Base-by-base conservation (phyloP, 78 protist genomes). In the Polysphondylium violaceum region DNA sequence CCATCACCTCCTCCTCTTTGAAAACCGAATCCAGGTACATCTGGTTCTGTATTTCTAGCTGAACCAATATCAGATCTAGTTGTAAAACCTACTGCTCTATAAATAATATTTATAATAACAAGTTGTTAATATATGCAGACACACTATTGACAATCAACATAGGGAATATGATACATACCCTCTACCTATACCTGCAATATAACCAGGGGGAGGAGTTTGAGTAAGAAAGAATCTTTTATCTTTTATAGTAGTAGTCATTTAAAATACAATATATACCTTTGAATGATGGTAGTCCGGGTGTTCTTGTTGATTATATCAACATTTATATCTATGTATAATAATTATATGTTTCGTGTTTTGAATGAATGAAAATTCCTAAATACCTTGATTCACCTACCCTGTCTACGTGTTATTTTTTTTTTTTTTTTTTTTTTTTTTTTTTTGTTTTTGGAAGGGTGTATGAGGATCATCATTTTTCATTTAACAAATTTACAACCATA, bases 21-120 rank as follows among this genome's bases (percentile, higher is more conserved):
- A 51, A 53, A 60, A 33, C 64, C 64, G 59, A 69, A 69, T 25
- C 91, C 91, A 11, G 79, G 79, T 58, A 71, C 67, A 55, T 40
- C 78, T 23, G 87, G 51, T 12, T 60, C 76, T 67, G 87, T 60
- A 25, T 76, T 63, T 23, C 93, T 76, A 19, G 95, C 96, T 0
- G 95, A 76, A 17, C 99, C 99, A 43, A 97, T 96, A 44, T 97
- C 98, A 2, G 95, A 81, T n/a, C 99, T 93, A 2, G 98, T 97
- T 14, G 98, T 97, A 92, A 98, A 98, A 29, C 98, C 98, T 0
- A 76, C 36, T 11, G 99, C 99, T 25, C 96, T 94, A 87, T 21
- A 51, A 23, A 29, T 9, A 60, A 25, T 31, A 23, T 31, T 1
- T 60, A 60, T 25, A 8, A 56, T 19, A 17, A 19, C 4, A 56